phyloP scores from a whole-genome alignment of 768 basidiomycete genomes.

The button mushroom (Agaricus bisporus) region DNA sequence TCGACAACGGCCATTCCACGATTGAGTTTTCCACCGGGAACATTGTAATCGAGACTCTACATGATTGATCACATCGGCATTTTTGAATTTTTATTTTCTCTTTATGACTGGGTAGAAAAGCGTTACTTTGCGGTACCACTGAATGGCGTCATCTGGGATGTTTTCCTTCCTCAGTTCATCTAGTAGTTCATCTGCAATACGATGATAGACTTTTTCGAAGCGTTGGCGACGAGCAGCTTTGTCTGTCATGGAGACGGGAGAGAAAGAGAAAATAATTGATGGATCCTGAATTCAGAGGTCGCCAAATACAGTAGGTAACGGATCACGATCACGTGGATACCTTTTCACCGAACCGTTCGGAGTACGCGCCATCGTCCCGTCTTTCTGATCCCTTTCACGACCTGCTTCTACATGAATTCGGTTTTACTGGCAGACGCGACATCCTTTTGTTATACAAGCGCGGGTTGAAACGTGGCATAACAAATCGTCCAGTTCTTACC shows the following conservation, averaged over 20 bases:
- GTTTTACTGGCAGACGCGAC: no score
- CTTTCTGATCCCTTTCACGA: no score
- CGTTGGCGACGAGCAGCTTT: constrained; percentile 46
- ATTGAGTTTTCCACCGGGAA: constrained; percentile 95
- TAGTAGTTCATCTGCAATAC: constrained; percentile 74
- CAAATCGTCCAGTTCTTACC: no score
- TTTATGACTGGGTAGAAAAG: neutral
- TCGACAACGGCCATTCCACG: constrained; percentile 96
- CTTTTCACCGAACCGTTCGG: no score
- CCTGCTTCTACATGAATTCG: no score
- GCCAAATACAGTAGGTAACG: neutral
- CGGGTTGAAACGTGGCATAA: no score
- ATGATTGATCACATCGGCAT: neutral
- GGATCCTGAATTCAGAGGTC: neutral
- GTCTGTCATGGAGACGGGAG: constrained; percentile 17
- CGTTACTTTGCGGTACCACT: constrained; percentile 80
- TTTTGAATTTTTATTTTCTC: neutral
- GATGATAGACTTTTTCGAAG: constrained; percentile 70
- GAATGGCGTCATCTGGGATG: constrained; percentile 79
- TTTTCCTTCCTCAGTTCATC: constrained; percentile 57
- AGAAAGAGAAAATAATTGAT: neutral
- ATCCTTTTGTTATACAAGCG: no score
- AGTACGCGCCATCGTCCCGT: no score
- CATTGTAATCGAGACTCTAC: constrained; percentile 87
- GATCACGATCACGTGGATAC: no score